Evolutionary conservation across 192 early-diverging fungal species (phyloP).

Genomic region (Phlyctochytrium arcticum): DNA sequence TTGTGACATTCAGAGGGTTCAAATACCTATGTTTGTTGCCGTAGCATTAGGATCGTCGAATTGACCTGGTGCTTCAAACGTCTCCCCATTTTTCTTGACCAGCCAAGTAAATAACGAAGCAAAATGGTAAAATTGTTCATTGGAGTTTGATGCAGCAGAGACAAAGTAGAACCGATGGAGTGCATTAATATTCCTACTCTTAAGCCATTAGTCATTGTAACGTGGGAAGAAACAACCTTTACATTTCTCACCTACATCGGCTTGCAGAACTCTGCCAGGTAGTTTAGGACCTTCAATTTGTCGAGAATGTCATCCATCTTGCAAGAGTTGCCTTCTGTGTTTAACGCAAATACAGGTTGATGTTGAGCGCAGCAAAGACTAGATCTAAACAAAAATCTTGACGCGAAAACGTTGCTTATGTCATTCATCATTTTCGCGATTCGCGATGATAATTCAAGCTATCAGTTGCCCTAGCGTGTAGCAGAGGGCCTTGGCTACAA

Average conservation of each 20-base stretch:
- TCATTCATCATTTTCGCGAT: too few species aligned
- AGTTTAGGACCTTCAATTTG: slow-evolving; percentile 45
- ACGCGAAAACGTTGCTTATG: too few species aligned
- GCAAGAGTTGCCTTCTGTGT: too few species aligned
- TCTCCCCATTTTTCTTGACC: slow-evolving; percentile 25
- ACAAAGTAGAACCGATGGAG: slow-evolving; percentile 43
- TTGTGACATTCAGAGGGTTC: not conserved
- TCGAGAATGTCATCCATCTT: slow-evolving; percentile 48
- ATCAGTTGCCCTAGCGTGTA: too few species aligned
- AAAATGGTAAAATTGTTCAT: slow-evolving; percentile 57
- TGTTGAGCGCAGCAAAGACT: too few species aligned
- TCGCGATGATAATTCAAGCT: too few species aligned
- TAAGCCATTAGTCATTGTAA: not conserved
- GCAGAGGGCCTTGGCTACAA: too few species aligned
- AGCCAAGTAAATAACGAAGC: slow-evolving; percentile 49
- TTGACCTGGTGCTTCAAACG: slow-evolving; percentile 50
- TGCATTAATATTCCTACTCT: slow-evolving; percentile 32
- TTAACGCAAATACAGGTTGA: too few species aligned
- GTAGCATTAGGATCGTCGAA: slow-evolving; percentile 62
- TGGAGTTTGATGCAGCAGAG: slow-evolving; percentile 40
- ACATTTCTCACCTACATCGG: slow-evolving; percentile 27
- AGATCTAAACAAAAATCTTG: too few species aligned
- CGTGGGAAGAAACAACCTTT: not conserved
- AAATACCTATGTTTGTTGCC: slow-evolving; percentile 48
- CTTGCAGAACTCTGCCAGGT: slow-evolving; percentile 45